Evolutionary conservation across 129 eudicot species (phyloP).

Genomic region (Pittosporum tobira): DNA sequence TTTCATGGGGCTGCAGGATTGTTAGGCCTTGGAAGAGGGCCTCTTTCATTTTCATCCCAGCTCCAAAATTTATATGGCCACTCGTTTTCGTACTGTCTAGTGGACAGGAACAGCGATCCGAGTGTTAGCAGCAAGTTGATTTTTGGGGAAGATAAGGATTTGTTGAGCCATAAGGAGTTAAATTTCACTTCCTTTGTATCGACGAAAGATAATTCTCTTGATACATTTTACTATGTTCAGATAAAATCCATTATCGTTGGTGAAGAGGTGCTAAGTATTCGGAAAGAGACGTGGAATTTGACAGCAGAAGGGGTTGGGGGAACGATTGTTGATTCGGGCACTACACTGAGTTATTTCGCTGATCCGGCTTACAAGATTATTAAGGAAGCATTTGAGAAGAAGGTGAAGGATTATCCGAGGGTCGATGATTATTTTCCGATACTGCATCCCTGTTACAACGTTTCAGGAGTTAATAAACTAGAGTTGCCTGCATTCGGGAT

Average conservation of each 20-base stretch:
- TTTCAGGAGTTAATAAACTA: conserved; percentile 49
- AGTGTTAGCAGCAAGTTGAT: conserved; percentile 90
- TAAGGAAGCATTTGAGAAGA: conserved; percentile 54
- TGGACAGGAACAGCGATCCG: conserved; percentile 57
- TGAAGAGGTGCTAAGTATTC: conserved; percentile 59
- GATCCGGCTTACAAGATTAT: conserved; percentile 70
- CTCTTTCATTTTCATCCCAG: conserved; percentile 80
- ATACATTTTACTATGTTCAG: conserved; percentile 73
- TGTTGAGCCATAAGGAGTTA: conserved; percentile 43
- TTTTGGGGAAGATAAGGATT: conserved; percentile 70
- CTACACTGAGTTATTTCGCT: conserved; percentile 72
- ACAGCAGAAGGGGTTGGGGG: conserved; percentile 70
- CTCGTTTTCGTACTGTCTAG: conserved; percentile 84
- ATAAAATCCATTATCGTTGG: conserved; percentile 64
- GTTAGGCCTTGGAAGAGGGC: conserved; percentile 83
- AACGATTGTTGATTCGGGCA: conserved; percentile 87
- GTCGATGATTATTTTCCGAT: conserved; percentile 66
- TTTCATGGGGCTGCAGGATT: conserved; percentile 94
- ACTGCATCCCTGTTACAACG: conserved; percentile 82
- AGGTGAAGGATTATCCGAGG: conserved; percentile 42
- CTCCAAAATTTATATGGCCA: conserved; percentile 68
- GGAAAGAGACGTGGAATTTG: conserved; percentile 64
- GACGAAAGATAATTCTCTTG: conserved; percentile 56
- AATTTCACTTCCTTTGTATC: conserved; percentile 62
- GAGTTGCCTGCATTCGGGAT: conserved; percentile 70